Conservation (phyloP, 2,329 filamentous ascomycete genomes). For the Hirsutella thompsonii region DNA sequence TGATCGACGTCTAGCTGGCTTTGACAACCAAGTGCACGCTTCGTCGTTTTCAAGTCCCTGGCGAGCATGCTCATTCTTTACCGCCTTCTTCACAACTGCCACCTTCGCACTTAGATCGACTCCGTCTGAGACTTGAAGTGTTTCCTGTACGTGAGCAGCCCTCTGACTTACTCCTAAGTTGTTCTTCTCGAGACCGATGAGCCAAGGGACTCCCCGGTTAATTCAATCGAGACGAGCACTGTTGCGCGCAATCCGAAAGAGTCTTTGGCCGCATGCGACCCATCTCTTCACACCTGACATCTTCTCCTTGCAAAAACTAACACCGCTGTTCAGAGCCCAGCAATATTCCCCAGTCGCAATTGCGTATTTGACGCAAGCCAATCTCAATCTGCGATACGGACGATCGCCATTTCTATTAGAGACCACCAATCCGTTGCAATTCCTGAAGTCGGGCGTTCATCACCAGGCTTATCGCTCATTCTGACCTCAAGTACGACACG, state of each 20-base stretch:
- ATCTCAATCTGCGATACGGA: too few species aligned
- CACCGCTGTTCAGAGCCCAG: not conserved
- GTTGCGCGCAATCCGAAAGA: not conserved
- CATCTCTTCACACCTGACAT: not conserved
- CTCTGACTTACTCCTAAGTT: not conserved
- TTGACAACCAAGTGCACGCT: too few species aligned
- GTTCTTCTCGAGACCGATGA: conserved; percentile 6
- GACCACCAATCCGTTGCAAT: too few species aligned
- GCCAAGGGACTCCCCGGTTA: not conserved
- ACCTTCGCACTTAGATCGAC: not conserved
- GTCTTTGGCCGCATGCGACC: too few species aligned
- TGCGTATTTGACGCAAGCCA: too few species aligned
- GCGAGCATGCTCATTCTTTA: too few species aligned
- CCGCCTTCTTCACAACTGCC: not conserved
- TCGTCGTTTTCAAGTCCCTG: not conserved
- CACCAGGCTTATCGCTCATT: too few species aligned
- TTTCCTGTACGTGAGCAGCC: conserved; percentile 4
- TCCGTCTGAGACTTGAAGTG: conserved; percentile 3
- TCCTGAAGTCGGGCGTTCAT: too few species aligned
- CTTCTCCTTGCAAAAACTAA: not conserved
- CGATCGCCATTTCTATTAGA: too few species aligned
- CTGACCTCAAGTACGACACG: too few species aligned
- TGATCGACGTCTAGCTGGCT: not conserved
- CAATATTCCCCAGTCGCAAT: too few species aligned
- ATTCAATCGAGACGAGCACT: not conserved